Conservation (phyloP, 2,329 filamentous ascomycete genomes). For the Fusarium sp. region DNA sequence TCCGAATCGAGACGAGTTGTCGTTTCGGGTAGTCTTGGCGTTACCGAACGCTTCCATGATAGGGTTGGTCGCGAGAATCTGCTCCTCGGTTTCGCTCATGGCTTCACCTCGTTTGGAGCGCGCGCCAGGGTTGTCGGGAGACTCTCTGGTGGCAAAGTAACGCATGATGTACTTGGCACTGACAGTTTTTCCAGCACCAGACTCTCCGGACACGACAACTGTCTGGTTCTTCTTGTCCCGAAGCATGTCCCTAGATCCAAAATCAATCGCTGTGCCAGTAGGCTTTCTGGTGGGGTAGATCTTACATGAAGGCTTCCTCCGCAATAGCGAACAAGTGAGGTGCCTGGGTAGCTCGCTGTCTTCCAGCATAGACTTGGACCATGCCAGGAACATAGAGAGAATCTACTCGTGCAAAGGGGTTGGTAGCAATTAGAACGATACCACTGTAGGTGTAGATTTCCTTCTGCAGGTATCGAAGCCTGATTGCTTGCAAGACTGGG, state of each 20-base stretch:
- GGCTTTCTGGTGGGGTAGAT: background rate
- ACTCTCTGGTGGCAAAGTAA: conserved; percentile 97
- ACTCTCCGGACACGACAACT: conserved; percentile 98
- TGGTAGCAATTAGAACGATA: conserved; percentile 97
- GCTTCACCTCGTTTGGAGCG: conserved; percentile 79
- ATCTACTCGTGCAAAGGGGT: conserved; percentile 96
- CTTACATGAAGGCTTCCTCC: conserved; percentile 95
- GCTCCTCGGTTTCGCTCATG: conserved; percentile 98
- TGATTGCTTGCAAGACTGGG: conserved; percentile 94
- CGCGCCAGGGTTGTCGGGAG: conserved; percentile 85
- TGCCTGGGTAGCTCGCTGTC: conserved; percentile 94
- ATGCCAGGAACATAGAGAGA: conserved; percentile 98
- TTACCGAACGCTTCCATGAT: conserved; percentile 99
- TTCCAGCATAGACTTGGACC: conserved; percentile 99
- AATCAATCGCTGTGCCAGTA: conserved; percentile 49
- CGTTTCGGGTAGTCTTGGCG: conserved; percentile 99
- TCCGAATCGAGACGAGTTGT: conserved; percentile 98
- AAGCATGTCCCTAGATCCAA: conserved; percentile 82
- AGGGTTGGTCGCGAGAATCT: conserved; percentile 96
- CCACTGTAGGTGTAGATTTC: conserved; percentile 99
- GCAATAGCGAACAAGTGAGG: conserved; percentile 99
- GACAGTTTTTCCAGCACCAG: conserved; percentile 98
- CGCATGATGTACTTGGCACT: conserved; percentile 99
- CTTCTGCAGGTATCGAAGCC: conserved; percentile 95
- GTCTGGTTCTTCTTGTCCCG: conserved; percentile 97